Conservation (phyloP, 2,329 filamentous ascomycete species). For the Ophiocordyceps camponoti-rufipedis region DNA sequence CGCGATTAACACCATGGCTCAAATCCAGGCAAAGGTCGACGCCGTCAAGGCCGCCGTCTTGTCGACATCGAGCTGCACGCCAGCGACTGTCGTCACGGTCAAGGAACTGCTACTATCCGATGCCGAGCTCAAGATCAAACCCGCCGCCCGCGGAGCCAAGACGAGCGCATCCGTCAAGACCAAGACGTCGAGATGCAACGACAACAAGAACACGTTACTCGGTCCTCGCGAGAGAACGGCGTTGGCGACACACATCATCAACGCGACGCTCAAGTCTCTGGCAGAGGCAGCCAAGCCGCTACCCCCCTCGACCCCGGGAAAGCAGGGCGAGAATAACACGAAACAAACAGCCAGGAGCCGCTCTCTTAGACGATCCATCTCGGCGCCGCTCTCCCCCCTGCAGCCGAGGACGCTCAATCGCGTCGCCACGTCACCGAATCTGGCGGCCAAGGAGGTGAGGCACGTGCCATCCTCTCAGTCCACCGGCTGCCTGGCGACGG, state of each 20-base stretch:
- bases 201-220: conserved; percentile 10
- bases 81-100: conserved; percentile 25
- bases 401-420: conserved; percentile 43
- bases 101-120: conserved; percentile 26
- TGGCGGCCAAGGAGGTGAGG: conserved; percentile 15
- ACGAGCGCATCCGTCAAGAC: conserved; percentile 8
- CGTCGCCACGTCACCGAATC: conserved; percentile 32
- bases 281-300: conserved; percentile 43
- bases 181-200: conserved; percentile 6
- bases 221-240: conserved; percentile 37
- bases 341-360: conserved; percentile 18
- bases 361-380: conserved; percentile 33
- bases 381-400: conserved; percentile 41
- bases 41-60: conserved; percentile 35
- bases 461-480: conserved; percentile 12
- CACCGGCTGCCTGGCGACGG: conserved; percentile 33
- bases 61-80: conserved; percentile 34
- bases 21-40: conserved; percentile 23
- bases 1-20: conserved; percentile 20
- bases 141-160: conserved; percentile 11
- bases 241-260: conserved; percentile 57
- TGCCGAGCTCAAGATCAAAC: conserved; percentile 10
- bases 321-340: conserved; percentile 13
- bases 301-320: conserved; percentile 12
- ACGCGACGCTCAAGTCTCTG: conserved; percentile 48